Base-by-base conservation (phyloP, 345 rosid species). In the Hevea brasiliensis region DNA sequence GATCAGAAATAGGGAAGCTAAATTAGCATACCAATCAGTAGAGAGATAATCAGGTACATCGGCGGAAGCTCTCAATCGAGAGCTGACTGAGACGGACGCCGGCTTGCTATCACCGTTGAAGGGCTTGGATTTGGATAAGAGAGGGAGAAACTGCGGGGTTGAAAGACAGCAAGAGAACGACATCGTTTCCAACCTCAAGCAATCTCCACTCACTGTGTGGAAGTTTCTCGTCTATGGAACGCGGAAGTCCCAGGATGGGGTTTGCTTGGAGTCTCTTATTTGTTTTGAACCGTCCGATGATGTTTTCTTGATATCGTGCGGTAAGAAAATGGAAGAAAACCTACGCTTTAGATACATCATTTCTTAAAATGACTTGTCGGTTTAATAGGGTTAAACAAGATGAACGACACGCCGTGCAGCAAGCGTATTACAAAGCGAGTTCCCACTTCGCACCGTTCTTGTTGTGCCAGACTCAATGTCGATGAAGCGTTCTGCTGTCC, bases 21-120 rank as follows among this genome's bases (percentile, higher is more conserved):
- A 32, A 8, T 26, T 32, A 17, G 45, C 70, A 13, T 79, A 92
- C 98, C 98, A 94, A 75, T 92, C 91, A 0, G 91, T 88, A 32
- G 97, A 92, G 83, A 94, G 89, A 79, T 84, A 90, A 81, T 94
- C 96, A 6, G 98, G 94, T 65, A 94, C 88, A 35, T 91, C 98
- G 53, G 92, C 84, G 27, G 96, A 88, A 73, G 96, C 89, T 72
- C 77, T 80, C 23, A 88, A 58, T 73, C 84, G 89, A 61, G 65
- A 74, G 71, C 82, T 72, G n/a, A 79, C 47, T 26, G 79, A 71
- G 74, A 74, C 55, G 53, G 59, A 47, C 32, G 42, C 14, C 73
- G 77, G 65, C 57, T 62, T 82, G 71, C 50, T 66, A 65, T 54
- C 67, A 69, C 83, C 80, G 69, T 61, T 69, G 60, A 57, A 48